Base-by-base conservation (phyloP, 768 basidiomycete genomes). In the Megacollybia marginata region DNA sequence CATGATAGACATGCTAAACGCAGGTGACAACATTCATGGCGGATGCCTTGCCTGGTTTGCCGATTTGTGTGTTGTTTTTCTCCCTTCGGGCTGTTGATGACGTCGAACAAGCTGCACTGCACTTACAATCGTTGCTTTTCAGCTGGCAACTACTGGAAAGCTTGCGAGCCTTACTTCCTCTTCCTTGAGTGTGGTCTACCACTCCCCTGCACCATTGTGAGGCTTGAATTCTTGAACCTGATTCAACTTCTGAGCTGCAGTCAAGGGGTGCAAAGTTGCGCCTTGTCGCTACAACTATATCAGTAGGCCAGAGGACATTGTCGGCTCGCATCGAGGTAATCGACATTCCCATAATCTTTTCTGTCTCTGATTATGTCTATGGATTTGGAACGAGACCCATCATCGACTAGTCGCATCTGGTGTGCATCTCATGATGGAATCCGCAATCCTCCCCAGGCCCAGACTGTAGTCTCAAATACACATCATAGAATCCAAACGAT, bases 361-460 rank as follows among this genome's bases (percentile, higher is more conserved):
- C 20, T 13, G 33, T n/a, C 13, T 28, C 13, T 28, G 31, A 18
- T 35, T 33, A 11, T 13, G n/a, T 13, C 15, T 35, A 18, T 49
- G 70, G 69, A 59, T 69, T 23, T 70, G 68, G 68, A 64, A 67
- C 34, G 44, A 55, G 16, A 64, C 59, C 4, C 49, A 52, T 42
- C 59, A 59, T 44, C 59, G 64, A 33, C 48, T 69, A 5, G 59
- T 65, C 2, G 66, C 60, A 15, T 67, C 68, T 9, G 68, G 59
- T 3, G 56, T 60, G n/a, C 66, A 68, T 16, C 60, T 56, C 52
- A 68, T 66, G 35, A 69, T 67, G 67, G 16, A 48, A 3, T 55
- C 65, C n/a, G n/a, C n/a, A n/a, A n/a, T n/a, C n/a, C n/a, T n/a
- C n/a, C n/a, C n/a, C n/a, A n/a, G n/a, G 5, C 61, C 68, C 7